Evolutionary conservation across 306 rosid species (phyloP).

Genomic region (Citrullus colocynthis): DNA sequence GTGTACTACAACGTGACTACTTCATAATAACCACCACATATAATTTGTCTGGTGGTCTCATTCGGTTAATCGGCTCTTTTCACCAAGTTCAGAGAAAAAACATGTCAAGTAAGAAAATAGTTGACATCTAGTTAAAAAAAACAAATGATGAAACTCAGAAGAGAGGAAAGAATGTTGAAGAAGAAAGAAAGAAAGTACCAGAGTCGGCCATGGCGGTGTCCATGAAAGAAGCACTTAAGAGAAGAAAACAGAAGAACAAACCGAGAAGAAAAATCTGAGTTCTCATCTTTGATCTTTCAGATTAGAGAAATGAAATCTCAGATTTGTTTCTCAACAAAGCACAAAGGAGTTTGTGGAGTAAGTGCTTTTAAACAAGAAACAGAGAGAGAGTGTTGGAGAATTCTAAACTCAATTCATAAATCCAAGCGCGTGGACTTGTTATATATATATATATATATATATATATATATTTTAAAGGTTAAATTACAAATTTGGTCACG

Average conservation of each 20-base stretch:
- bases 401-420: background rate
- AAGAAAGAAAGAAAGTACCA: background rate
- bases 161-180: too few species aligned
- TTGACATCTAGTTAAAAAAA: too few species aligned
- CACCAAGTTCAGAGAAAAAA: too few species aligned
- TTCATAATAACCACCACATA: too few species aligned
- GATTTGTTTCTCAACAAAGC: background rate
- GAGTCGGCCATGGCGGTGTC: background rate
- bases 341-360: background rate
- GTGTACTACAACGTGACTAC: too few species aligned
- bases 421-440: background rate
- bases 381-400: background rate
- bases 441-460: too few species aligned
- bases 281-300: background rate
- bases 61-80: too few species aligned
- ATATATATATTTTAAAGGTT: too few species aligned
- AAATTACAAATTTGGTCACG: too few species aligned
- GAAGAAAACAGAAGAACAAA: background rate
- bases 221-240: constrained; percentile 1
- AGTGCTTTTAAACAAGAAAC: background rate
- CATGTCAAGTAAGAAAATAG: too few species aligned
- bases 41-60: too few species aligned
- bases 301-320: background rate
- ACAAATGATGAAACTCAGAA: too few species aligned
- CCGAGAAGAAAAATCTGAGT: background rate